Evolutionary conservation across 345 rosid genomes (phyloP).

Genomic region (Salix udensis): DNA sequence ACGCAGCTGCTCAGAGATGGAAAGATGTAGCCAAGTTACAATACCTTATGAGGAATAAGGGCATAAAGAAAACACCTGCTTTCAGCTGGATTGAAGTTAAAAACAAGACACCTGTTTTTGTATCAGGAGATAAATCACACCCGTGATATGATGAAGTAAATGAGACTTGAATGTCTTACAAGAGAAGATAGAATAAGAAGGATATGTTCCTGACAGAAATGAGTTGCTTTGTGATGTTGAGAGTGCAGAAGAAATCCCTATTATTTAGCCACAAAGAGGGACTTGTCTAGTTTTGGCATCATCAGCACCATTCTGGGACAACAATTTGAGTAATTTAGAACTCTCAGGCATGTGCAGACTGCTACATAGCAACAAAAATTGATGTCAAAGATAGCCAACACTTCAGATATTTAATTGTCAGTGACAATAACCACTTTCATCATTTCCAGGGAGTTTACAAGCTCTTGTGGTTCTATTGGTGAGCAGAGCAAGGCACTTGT

Average conservation of each 20-base stretch:
- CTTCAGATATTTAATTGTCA: slow-evolving; percentile 55
- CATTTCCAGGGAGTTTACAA: slow-evolving; percentile 60
- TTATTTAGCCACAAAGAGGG: slow-evolving; percentile 64
- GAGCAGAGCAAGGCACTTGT: background rate
- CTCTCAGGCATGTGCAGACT: slow-evolving; percentile 58
- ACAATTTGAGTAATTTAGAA: slow-evolving; percentile 71
- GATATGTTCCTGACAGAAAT: slow-evolving; percentile 59
- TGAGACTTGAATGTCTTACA: slow-evolving; percentile 41
- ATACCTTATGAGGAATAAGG: slow-evolving; percentile 43
- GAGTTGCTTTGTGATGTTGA: slow-evolving; percentile 69
- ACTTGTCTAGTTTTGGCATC: slow-evolving; percentile 72
- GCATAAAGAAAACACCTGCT: slow-evolving; percentile 65
- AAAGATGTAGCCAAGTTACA: slow-evolving; percentile 56
- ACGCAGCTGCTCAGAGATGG: slow-evolving; percentile 65
- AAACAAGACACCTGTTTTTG: slow-evolving; percentile 56
- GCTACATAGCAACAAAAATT: slow-evolving; percentile 65
- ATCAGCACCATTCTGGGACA: slow-evolving; percentile 56
- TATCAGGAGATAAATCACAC: slow-evolving; percentile 73
- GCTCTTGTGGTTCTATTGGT: slow-evolving; percentile 69
- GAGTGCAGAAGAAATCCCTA: slow-evolving; percentile 63
- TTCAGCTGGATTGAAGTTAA: slow-evolving; percentile 85
- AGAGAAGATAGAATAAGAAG: slow-evolving; percentile 68
- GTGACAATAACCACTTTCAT: slow-evolving; percentile 77
- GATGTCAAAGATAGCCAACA: slow-evolving; percentile 50
- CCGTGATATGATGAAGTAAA: slow-evolving; percentile 42